Base-by-base conservation (phyloP, 2,329 filamentous ascomycete species). In the Fusarium falciforme region DNA sequence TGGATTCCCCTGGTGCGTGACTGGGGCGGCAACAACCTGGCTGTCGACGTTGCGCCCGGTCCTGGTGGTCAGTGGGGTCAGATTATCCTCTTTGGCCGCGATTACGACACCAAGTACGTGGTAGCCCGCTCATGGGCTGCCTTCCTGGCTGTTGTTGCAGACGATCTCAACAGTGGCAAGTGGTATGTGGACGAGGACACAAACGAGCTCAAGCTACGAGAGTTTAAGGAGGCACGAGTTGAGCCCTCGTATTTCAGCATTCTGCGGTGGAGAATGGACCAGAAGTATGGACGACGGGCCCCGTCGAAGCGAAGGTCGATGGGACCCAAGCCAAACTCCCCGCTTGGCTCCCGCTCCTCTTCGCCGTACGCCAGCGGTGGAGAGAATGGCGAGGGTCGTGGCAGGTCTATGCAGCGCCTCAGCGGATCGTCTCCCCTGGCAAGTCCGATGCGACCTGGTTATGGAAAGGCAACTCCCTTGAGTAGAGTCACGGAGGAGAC, bases 71-170 rank as follows among this genome's bases (percentile, higher is more conserved):
- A 92, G 81, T 99, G 96, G 96, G 96, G 96, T 63, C 96, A 99
- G 82, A 91, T 99, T 75, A 98, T 99, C 79, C 89, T 99, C 71
- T 98, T 97, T 82, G 96, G 96, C 60, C 94, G 96, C 70, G 96
- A 99, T 85, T 99, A 98, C 84, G 96, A 99, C 81, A 98, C 94
- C 84, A 99, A 99, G 85, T 99, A 98, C 80, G 96, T 99, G 8
- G 89, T 99, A 66, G 94, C 96, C 33, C 91, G 94, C 70, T 98
- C 96, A 1, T 99, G 96, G 96, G 90, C 92, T 17, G 89, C 93
- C 11, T 95, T 99, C 80, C 85, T 99, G 22, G 95, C 95, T 60
- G 90, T 92, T 35, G 90, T 98, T 8, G 95, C 96, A 33, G 96
- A 99, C 79, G 96, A 99, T 80, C 86, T 99, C 78, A 91, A 90